Percentiles rank a stretch among this genome's conserved stretches.
Evolutionary conservation across 148 eudicot species (phyloP).

Genomic region (Camellia sinensis): DNA sequence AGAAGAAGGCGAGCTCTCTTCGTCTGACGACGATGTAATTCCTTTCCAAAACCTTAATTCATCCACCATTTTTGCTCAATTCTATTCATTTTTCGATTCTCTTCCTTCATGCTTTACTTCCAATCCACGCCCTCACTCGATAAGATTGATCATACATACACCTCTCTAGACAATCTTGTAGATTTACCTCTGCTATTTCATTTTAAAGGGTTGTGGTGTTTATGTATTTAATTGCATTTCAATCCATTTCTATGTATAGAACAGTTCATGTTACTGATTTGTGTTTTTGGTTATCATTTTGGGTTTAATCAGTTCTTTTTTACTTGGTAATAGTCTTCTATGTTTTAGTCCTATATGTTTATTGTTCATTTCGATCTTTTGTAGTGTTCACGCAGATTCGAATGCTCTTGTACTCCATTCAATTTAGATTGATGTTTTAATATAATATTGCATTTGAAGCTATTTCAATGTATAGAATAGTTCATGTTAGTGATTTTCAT

Average conservation of each 20-base stretch:
- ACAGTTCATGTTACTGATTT: background rate
- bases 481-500: background rate
- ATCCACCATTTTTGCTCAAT: background rate
- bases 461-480: background rate
- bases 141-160: background rate
- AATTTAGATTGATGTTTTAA: too few species aligned
- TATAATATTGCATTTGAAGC: background rate
- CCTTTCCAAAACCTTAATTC: slow-evolving; percentile 6
- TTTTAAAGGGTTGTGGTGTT: background rate
- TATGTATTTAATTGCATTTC: background rate
- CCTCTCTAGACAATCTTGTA: background rate
- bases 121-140: background rate
- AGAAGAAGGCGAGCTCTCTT: slow-evolving; percentile 43
- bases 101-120: background rate
- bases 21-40: slow-evolving; percentile 32
- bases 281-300: too few species aligned
- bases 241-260: background rate
- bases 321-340: too few species aligned
- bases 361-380: too few species aligned
- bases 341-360: too few species aligned
- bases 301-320: too few species aligned
- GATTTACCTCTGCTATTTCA: background rate
- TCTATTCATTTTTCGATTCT: background rate
- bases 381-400: too few species aligned
- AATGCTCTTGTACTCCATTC: too few species aligned